Evolutionary conservation across 768 basidiomycete species (phyloP).

Genomic region (Royoungia palumana): DNA sequence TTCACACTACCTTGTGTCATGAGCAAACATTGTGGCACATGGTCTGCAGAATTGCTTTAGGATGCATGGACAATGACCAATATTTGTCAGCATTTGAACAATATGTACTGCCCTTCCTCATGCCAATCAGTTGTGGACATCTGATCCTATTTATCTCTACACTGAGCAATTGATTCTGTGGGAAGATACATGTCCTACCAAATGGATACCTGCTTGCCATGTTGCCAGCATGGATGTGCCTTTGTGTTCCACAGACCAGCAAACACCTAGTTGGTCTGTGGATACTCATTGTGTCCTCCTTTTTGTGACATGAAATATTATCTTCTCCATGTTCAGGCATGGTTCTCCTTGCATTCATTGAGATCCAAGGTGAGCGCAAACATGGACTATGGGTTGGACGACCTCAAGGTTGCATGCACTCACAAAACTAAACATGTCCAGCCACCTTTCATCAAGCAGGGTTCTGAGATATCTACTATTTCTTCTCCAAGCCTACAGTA

Average conservation of each 20-base stretch:
- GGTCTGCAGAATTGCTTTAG: too few species aligned
- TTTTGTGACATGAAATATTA: conserved; percentile 19
- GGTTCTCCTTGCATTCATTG: conserved; percentile 30
- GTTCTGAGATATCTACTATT: conserved; percentile 16
- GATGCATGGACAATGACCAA: too few species aligned
- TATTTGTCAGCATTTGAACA: too few species aligned
- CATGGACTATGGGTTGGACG: conserved; percentile 29
- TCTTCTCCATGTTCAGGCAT: conserved; percentile 27
- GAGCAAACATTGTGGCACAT: too few species aligned
- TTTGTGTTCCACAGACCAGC: background rate
- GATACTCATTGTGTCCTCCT: conserved; percentile 14
- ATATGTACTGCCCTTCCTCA: conserved; percentile 80
- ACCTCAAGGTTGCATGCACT: conserved; percentile 4
- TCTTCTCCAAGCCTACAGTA: background rate
- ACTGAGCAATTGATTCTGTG: conserved; percentile 74
- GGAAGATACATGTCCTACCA: conserved; percentile 4
- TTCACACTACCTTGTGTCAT: too few species aligned
- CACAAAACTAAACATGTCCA: background rate
- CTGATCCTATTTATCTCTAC: conserved; percentile 88
- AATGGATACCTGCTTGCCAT: conserved; percentile 1
- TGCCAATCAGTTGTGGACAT: conserved; percentile 91
- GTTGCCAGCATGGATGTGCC: background rate
- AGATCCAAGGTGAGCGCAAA: conserved; percentile 26
- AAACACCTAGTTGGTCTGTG: conserved; percentile 1
- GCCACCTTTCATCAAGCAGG: conserved; percentile 2